A percentile compares a stretch with the other conserved stretches of the same genome.
Conservation (phyloP, 441 rosid species). For the Geranium incanum region DNA sequence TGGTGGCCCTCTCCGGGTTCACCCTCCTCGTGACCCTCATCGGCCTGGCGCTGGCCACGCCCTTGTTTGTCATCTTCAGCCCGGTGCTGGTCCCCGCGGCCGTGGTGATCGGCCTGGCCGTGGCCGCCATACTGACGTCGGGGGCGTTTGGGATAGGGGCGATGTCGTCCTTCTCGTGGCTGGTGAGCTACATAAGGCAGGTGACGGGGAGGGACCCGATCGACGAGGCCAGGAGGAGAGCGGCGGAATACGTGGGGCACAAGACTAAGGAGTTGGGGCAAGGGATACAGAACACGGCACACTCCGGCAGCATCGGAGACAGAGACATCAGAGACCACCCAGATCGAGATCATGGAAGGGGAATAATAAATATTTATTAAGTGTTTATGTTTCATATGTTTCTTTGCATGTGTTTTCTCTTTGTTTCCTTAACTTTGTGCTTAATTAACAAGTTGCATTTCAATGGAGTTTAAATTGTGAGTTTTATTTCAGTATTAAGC, state of each 20-base stretch:
- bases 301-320: neutral
- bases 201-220: constrained; percentile 9
- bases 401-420: too few species aligned
- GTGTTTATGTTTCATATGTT: too few species aligned
- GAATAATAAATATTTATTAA: too few species aligned
- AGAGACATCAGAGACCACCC: too few species aligned
- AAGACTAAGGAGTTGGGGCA: constrained; percentile 23
- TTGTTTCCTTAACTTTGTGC: too few species aligned
- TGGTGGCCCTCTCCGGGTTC: constrained; percentile 21
- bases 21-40: constrained; percentile 20
- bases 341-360: too few species aligned
- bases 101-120: constrained; percentile 17
- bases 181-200: constrained; percentile 17
- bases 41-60: constrained; percentile 22
- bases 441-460: too few species aligned
- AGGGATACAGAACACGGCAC: constrained; percentile 6
- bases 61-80: constrained; percentile 17
- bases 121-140: constrained; percentile 21
- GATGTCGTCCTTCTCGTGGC: constrained; percentile 20
- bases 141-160: constrained; percentile 25
- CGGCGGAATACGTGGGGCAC: constrained; percentile 10
- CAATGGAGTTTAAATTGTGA: too few species aligned
- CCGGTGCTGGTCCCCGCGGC: constrained; percentile 21
- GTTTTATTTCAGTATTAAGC: too few species aligned
- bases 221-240: neutral